Evolutionary conservation across 2,329 filamentous ascomycete species (phyloP), one percentile per base, ranked within the genome.

Genomic region (Cadophora malorum): DNA sequence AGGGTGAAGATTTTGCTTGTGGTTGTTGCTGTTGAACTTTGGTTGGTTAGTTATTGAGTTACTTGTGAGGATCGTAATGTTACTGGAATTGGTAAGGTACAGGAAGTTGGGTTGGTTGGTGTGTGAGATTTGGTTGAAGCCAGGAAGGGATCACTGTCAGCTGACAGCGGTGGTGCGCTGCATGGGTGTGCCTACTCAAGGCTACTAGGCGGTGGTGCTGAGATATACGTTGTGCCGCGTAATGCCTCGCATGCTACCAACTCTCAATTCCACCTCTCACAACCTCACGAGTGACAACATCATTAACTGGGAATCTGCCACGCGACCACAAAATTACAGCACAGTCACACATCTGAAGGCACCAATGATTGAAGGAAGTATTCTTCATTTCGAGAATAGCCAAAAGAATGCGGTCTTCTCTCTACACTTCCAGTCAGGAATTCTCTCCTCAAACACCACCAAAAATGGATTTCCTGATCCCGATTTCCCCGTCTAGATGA

Each of bases 401-500:
- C 4, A 49, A n/a, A 49, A 2, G 45, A 49, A 49, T 21, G 19
- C 19, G 16, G 28, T 55, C 52, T 55, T 55, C 25, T 28, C 52
- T 33, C 52, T 33, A 33, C 52, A 45, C 28, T 55, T 7, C 52
- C 16, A 8, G 8, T 19, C 45, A 49, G 28, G 25, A 33, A 16
- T 33, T n/a, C 25, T 33, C 52, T 31, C 52, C 25, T 4, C 14
- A 38, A 38, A 53, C 50, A 53, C 50, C 50, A 31, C 12, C 49
- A 53, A 53, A 53, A 25, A 14, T 25, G 23, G 50, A 28, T 25
- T 53, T 28, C 25, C 23, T 53, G 41, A 45, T 53, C 25, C 50
- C 50, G 14, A 53, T 53, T 14, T 6, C 33, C 31, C 55, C 31
- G 21, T 58, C 55, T 58, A 58, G 55, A 58, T 58, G 55, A 58